phyloP scores from a whole-genome alignment of 805 yeast species.

The Yarrowia sp. region DNA sequence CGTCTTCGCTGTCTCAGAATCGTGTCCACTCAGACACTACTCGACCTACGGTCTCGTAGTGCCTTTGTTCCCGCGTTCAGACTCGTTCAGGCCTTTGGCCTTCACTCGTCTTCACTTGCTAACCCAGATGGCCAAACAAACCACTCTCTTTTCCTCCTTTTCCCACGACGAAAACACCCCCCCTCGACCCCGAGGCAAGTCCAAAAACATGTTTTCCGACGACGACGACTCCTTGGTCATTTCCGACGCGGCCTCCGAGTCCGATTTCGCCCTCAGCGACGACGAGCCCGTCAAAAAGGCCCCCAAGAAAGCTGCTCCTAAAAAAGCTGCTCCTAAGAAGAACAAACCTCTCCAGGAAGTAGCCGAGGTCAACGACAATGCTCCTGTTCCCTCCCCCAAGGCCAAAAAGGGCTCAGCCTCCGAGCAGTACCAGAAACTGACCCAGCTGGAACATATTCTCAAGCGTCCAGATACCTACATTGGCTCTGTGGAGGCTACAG shows the following conservation, averaged over 20 bases:
- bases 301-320: conserved; percentile 10
- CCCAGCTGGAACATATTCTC: conserved; percentile 94
- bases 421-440: conserved; percentile 88
- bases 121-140: conserved; percentile 36
- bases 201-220: conserved; percentile 20
- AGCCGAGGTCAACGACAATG: conserved; percentile 1
- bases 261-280: conserved; percentile 7
- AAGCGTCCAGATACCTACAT: conserved; percentile 98
- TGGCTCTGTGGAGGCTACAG: conserved; percentile 88
- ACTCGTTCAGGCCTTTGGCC: not conserved
- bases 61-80: not conserved
- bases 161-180: conserved; percentile 29
- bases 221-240: conserved; percentile 27
- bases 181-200: conserved; percentile 16
- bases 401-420: conserved; percentile 53
- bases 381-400: not conserved
- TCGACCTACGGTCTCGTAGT: too few relatives aligned
- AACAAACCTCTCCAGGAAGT: conserved; percentile 28
- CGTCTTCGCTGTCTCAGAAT: too few relatives aligned
- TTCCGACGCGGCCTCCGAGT: conserved; percentile 5
- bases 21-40: too few relatives aligned
- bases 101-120: not conserved
- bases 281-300: not conserved
- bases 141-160: conserved; percentile 9
- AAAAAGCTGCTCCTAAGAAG: conserved; percentile 8